Conservation (phyloP, 2,329 filamentous ascomycete genomes). For the Epichloe gansuensis region DNA sequence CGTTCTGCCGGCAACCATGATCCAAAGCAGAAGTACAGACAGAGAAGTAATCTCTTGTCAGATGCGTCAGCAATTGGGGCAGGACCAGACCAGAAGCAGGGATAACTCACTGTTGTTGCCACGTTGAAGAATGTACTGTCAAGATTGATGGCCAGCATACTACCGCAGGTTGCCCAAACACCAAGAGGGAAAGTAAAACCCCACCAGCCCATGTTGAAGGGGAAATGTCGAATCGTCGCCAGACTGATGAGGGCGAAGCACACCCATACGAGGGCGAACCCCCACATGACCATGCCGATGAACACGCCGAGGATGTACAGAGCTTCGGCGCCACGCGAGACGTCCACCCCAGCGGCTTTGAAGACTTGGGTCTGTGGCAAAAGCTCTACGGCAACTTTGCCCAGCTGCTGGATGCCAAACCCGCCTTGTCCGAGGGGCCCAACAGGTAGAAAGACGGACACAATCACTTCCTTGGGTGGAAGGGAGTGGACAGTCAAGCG, state of each 20-base stretch:
- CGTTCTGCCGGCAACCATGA: constrained; percentile 27
- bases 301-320: constrained; percentile 46
- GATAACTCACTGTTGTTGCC: constrained; percentile 20
- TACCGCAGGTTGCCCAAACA: constrained; percentile 30
- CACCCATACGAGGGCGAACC: constrained; percentile 31
- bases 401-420: constrained; percentile 41
- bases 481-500: constrained; percentile 54
- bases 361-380: constrained; percentile 31
- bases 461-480: constrained; percentile 52
- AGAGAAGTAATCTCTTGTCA: constrained; percentile 25
- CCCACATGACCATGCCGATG: constrained; percentile 30
- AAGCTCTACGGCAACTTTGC: constrained; percentile 31
- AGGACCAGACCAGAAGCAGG: background rate
- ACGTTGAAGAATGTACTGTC: constrained; percentile 31
- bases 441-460: constrained; percentile 54
- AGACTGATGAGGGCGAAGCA: constrained; percentile 30
- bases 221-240: constrained; percentile 25
- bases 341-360: constrained; percentile 23
- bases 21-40: constrained; percentile 28
- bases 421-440: constrained; percentile 55
- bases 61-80: background rate
- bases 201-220: constrained; percentile 37
- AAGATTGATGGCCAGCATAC: constrained; percentile 26
- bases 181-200: constrained; percentile 34
- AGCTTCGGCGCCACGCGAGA: constrained; percentile 25